Base-by-base conservation (phyloP, 768 basidiomycete genomes). In the Exsudoporus frostii region DNA sequence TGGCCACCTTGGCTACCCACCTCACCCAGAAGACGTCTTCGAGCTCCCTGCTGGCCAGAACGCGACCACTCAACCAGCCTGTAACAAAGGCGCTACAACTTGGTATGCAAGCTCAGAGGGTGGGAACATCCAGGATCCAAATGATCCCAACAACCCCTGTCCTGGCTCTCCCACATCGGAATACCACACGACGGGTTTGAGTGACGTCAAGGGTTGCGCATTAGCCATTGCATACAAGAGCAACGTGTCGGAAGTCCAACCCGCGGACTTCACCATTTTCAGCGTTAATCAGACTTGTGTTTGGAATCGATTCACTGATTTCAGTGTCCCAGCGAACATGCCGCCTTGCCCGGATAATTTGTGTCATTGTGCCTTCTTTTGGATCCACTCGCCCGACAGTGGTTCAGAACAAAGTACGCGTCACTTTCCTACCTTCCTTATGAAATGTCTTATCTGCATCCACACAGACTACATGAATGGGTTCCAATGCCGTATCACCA, bases 141-240 rank as follows among this genome's bases (percentile, higher is more conserved):
- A 74, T 45, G 68, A 82, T 37, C 76, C 76, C 24, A 73, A 85
- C 64, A 64, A 80, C 52, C 72, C 75, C 5, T 87, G 85, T 54
- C 82, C 83, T 0, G 71, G 71, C 17, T 74, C 78, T 1, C 65
- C 73, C 2, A 60, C 65, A 9, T 43, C 69, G 2, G 74, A 75
- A 17, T 85, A 73, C 66, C 85, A 88, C 59, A 86, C 85, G 1
- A 76, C 69, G 0, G 81, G 80, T 0, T 42, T 77, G 0, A 65
- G 75, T 48, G 84, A 85, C 58, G 66, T 84, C 33, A 77, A 75
- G 45, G 85, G 86, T 11, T 88, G 86, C 63, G 81, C 79, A 1
- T 71, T 92, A 30, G 87, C 81, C 0, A 90, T 92, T 57, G 79
- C 86, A n/a, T 90, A 92, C 73, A 84, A 87, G 65, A 79, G 69